phyloP scores from a whole-genome alignment of 2,329 filamentous ascomycete species.

The Apiospora malaysiana region DNA sequence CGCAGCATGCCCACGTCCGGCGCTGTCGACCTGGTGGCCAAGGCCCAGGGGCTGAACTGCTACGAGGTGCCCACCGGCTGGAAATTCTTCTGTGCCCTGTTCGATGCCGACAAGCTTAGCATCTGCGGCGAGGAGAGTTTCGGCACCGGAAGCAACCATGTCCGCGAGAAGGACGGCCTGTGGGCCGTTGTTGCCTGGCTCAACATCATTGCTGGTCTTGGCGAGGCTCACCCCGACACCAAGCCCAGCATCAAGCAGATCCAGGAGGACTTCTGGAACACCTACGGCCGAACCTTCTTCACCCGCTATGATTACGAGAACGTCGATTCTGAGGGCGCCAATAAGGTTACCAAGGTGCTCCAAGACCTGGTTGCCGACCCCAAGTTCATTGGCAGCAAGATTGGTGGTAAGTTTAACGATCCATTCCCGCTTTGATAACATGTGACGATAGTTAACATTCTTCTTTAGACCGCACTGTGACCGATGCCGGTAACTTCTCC shows the following conservation, averaged over 20 bases:
- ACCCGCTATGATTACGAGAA: constrained; percentile 99
- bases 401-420: constrained; percentile 64
- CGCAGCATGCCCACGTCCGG: constrained; percentile 98
- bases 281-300: constrained; percentile 97
- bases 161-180: constrained; percentile 97
- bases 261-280: constrained; percentile 95
- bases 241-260: constrained; percentile 95
- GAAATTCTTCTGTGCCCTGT: constrained; percentile 98
- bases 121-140: constrained; percentile 99
- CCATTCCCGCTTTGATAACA: background rate
- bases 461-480: constrained; percentile 72
- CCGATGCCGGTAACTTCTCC: constrained; percentile 92
- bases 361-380: constrained; percentile 76
- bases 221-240: constrained; percentile 77
- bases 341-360: constrained; percentile 85
- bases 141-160: constrained; percentile 97
- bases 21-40: constrained; percentile 93
- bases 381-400: constrained; percentile 80
- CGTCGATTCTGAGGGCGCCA: constrained; percentile 87
- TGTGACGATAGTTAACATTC: constrained; percentile 31
- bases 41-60: constrained; percentile 87
- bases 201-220: constrained; percentile 96
- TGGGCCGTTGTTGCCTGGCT: constrained; percentile 98
- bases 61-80: constrained; percentile 99
- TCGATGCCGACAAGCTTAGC: constrained; percentile 93